Percentiles rank a stretch among this genome's conserved stretches.
These are phyloP conservation scores for Irineochytrium annulatum DNA, from an alignment of 192 early-diverging fungal species.

Conservation along the genomic window DNA sequence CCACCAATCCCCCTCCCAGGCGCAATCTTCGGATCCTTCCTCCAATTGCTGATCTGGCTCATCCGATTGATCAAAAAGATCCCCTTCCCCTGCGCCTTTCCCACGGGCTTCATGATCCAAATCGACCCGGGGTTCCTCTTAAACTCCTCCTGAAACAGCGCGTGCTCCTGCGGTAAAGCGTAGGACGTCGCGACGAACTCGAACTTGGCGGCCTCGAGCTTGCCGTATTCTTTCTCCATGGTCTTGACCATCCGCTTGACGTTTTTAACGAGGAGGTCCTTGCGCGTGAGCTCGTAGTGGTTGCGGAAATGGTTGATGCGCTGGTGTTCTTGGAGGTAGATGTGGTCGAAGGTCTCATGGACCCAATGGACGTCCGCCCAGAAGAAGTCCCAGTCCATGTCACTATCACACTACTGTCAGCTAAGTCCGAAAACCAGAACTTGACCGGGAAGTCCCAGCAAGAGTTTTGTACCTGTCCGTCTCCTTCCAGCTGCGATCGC, in stretches of 20 bases:
- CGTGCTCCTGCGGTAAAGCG: slow-evolving; percentile 59
- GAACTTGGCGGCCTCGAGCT: slow-evolving; percentile 52
- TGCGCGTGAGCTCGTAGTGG: slow-evolving; percentile 65
- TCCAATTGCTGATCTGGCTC: slow-evolving; percentile 54
- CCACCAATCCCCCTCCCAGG: slow-evolving; percentile 6
- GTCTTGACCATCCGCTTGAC: slow-evolving; percentile 65
- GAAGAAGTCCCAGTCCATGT: slow-evolving; percentile 61
- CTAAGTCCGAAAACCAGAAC: not conserved
- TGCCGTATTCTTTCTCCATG: slow-evolving; percentile 55
- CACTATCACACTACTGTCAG: slow-evolving; percentile 16
- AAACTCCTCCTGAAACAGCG: slow-evolving; percentile 64
- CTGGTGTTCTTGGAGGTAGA: slow-evolving; percentile 56
- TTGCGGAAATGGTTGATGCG: slow-evolving; percentile 63
- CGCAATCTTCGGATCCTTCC: slow-evolving; percentile 42
- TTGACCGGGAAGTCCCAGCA: not conserved
- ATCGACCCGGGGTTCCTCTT: slow-evolving; percentile 56
- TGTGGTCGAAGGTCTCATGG: slow-evolving; percentile 62
- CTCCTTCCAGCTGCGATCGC: slow-evolving; percentile 60
- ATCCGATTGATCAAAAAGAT: slow-evolving; percentile 66
- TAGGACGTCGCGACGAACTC: slow-evolving; percentile 56
- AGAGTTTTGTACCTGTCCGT: slow-evolving; percentile 35
- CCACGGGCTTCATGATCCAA: slow-evolving; percentile 70
- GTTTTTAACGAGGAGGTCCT: slow-evolving; percentile 65
- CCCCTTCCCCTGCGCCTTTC: slow-evolving; percentile 66
- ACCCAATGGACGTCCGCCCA: slow-evolving; percentile 68